Evolutionary conservation across 495 filamentous ascomycete species (phyloP).

Genomic region (Lophiotrema nucula): DNA sequence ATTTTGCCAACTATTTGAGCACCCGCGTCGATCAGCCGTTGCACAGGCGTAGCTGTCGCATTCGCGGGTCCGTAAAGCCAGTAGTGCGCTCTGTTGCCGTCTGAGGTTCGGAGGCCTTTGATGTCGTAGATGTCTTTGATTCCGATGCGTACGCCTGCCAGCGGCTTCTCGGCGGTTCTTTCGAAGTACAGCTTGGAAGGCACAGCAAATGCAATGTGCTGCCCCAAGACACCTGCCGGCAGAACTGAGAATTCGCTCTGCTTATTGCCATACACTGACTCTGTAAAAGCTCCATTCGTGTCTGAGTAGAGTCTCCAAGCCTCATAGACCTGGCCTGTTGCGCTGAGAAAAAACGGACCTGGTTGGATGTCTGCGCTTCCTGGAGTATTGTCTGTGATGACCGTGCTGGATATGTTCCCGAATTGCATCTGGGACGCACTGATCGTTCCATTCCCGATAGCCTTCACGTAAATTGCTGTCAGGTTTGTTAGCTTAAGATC

Average conservation of each 20-base stretch:
- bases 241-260: constrained; percentile 43
- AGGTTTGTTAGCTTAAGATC: background rate
- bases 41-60: constrained; percentile 49
- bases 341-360: constrained; percentile 47
- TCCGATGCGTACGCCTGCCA: constrained; percentile 50
- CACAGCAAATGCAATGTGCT: constrained; percentile 47
- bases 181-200: constrained; percentile 56
- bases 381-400: constrained; percentile 1
- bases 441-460: background rate
- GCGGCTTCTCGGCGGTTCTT: constrained; percentile 35
- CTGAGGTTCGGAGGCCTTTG: constrained; percentile 52
- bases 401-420: constrained; percentile 1
- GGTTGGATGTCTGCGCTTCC: constrained; percentile 30
- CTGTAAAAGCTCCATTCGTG: constrained; percentile 48
- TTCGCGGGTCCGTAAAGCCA: constrained; percentile 50
- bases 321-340: constrained; percentile 44
- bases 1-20: constrained; percentile 60
- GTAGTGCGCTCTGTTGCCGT: constrained; percentile 58
- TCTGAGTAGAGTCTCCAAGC: constrained; percentile 53
- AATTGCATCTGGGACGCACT: constrained; percentile 3
- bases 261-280: constrained; percentile 36
- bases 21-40: constrained; percentile 58
- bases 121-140: constrained; percentile 65
- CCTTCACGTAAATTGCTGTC: constrained; percentile 5
- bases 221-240: constrained; percentile 45